phyloP scores from a whole-genome alignment of 768 basidiomycete species.

The Boletus eberwhitei region DNA sequence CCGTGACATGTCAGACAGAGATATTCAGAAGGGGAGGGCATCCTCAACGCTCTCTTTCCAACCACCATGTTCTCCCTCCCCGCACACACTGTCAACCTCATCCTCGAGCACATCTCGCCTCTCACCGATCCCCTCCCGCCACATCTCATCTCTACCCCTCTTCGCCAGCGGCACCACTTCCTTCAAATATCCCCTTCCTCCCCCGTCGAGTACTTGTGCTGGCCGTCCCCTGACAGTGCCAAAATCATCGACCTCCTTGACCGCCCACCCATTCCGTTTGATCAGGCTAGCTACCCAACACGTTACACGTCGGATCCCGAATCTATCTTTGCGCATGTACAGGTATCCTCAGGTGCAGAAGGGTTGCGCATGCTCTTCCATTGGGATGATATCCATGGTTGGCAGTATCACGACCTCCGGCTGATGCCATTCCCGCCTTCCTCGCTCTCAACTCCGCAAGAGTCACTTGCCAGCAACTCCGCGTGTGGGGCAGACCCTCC shows the following conservation, averaged over 20 bases:
- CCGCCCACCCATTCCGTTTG: constrained; percentile 25
- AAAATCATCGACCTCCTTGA: constrained; percentile 45
- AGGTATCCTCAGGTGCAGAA: constrained; percentile 36
- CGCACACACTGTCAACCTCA: constrained; percentile 39
- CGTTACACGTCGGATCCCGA: constrained; percentile 49
- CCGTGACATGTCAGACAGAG: too few species aligned
- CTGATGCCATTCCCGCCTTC: constrained; percentile 68
- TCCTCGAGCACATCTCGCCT: constrained; percentile 58
- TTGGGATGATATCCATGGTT: constrained; percentile 53
- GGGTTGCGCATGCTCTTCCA: constrained; percentile 64
- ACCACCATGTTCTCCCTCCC: constrained; percentile 34
- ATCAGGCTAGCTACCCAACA: constrained; percentile 31
- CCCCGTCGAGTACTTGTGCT: constrained; percentile 58
- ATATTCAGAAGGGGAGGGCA: not conserved
- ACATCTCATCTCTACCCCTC: constrained; percentile 56
- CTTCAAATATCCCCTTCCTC: constrained; percentile 51
- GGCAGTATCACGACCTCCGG: constrained; percentile 70
- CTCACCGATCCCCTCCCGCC: constrained; percentile 51
- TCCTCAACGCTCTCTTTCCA: not conserved
- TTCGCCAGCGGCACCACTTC: constrained; percentile 64
- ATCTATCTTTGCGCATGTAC: constrained; percentile 53
- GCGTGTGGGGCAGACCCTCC: not conserved
- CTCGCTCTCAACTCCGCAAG: constrained; percentile 27
- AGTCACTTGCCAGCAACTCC: constrained; percentile 29
- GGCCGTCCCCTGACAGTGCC: constrained; percentile 48